Percentiles rank a stretch among this genome's conserved stretches.
phyloP scores from a whole-genome alignment of 495 filamentous ascomycete genomes.

The Penicillium silybi region DNA sequence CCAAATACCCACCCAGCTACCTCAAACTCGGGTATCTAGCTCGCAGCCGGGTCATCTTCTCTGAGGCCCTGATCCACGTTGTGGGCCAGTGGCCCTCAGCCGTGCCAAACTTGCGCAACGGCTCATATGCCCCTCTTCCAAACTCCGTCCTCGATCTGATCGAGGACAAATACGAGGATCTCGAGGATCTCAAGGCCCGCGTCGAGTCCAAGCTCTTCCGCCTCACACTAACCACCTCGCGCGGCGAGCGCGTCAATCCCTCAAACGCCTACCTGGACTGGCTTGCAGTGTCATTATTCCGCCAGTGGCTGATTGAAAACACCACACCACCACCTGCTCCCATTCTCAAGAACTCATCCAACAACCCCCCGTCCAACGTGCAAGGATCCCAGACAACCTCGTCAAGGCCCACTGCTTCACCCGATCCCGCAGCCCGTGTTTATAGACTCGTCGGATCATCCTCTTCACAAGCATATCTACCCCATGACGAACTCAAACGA shows the following conservation, averaged over 20 bases:
- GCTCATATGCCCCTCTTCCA: slow-evolving; percentile 53
- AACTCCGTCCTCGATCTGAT: slow-evolving; percentile 77
- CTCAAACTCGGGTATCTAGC: slow-evolving; percentile 84
- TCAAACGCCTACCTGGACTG: slow-evolving; percentile 78
- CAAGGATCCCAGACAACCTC: slow-evolving; percentile 23
- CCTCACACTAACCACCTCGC: slow-evolving; percentile 69
- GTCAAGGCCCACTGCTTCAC: slow-evolving; percentile 17
- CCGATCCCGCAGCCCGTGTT: slow-evolving; percentile 52
- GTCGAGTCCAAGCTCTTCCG: slow-evolving; percentile 77
- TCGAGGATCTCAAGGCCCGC: slow-evolving; percentile 63
- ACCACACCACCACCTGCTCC: slow-evolving; percentile 64
- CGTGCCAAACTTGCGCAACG: slow-evolving; percentile 67
- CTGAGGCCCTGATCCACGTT: slow-evolving; percentile 85
- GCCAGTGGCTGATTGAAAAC: slow-evolving; percentile 87
- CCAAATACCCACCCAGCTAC: slow-evolving; percentile 88
- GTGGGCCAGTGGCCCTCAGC: slow-evolving; percentile 87
- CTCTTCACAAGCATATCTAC: slow-evolving; percentile 60
- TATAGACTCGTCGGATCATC: slow-evolving; percentile 66
- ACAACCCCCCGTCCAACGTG: slow-evolving; percentile 21
- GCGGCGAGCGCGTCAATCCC: slow-evolving; percentile 77
- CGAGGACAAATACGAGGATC: slow-evolving; percentile 83
- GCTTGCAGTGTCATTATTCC: slow-evolving; percentile 78
- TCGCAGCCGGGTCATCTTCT: slow-evolving; percentile 79
- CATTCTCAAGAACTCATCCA: slow-evolving; percentile 39
- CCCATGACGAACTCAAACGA: slow-evolving; percentile 81